These are phyloP conservation scores for Naganishia friedmannii DNA, from an alignment of 768 basidiomycete genomes.

Conservation along the genomic window DNA sequence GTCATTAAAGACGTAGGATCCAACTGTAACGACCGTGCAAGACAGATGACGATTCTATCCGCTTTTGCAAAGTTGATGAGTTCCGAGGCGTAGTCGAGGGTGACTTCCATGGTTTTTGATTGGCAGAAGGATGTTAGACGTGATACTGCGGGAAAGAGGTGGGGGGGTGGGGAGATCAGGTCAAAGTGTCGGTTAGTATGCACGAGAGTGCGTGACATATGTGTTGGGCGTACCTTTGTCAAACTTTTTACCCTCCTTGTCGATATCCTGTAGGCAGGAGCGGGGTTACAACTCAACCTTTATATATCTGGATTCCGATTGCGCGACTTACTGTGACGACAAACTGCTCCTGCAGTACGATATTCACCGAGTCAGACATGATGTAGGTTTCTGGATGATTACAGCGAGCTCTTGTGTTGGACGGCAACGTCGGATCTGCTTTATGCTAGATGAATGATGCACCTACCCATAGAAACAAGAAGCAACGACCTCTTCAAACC, in stretches of 20 bases:
- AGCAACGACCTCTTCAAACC: too few relatives aligned
- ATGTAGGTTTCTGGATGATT: background rate
- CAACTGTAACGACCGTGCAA: conserved; percentile 57
- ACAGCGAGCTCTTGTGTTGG: background rate
- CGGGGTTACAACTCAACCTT: background rate
- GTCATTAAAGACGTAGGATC: conserved; percentile 32
- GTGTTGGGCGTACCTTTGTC: conserved; percentile 59
- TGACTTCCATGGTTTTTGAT: conserved; percentile 87
- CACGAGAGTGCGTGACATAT: too few relatives aligned
- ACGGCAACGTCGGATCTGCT: background rate
- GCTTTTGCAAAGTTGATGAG: conserved; percentile 69
- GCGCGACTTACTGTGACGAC: background rate
- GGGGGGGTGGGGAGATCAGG: background rate
- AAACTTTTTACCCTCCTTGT: conserved; percentile 86
- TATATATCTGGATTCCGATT: background rate
- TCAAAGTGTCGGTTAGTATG: background rate
- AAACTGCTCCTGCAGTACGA: background rate
- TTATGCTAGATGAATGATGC: background rate
- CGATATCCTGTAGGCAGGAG: conserved; percentile 40
- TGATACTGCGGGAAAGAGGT: conserved; percentile 63
- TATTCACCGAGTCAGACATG: conserved; percentile 18
- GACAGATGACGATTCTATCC: conserved; percentile 76
- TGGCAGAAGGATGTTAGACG: conserved; percentile 83
- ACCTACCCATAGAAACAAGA: too few relatives aligned
- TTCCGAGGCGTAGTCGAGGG: conserved; percentile 91